Percentiles rank a stretch among this genome's conserved stretches.
These are phyloP conservation scores for Mycena polygramma DNA, from an alignment of 768 basidiomycete species.

Conservation along the genomic window DNA sequence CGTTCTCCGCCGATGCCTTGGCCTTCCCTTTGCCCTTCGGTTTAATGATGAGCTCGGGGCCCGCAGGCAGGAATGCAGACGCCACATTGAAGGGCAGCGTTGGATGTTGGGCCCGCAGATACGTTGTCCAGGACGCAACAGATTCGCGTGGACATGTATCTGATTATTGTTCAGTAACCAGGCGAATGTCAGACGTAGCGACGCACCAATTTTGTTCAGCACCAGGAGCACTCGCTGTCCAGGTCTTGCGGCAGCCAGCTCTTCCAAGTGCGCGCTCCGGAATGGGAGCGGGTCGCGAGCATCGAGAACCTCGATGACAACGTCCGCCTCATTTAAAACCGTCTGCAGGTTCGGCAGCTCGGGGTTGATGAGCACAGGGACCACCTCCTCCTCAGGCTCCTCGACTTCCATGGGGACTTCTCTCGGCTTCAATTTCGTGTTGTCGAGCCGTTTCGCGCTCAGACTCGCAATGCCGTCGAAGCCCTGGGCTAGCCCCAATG, in stretches of 20 bases:
- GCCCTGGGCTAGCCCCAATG: slow-evolving; percentile 61
- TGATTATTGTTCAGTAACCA: slow-evolving; percentile 44
- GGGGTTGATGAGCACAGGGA: slow-evolving; percentile 73
- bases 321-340: slow-evolving; percentile 83
- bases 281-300: slow-evolving; percentile 84
- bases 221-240: slow-evolving; percentile 72
- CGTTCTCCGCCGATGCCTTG: slow-evolving; percentile 63
- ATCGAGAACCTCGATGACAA: slow-evolving; percentile 85
- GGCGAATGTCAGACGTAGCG: slow-evolving; percentile 8
- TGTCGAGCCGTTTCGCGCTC: slow-evolving; percentile 54
- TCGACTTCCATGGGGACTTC: slow-evolving; percentile 44
- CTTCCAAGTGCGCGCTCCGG: slow-evolving; percentile 75
- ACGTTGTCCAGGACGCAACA: slow-evolving; percentile 74
- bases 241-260: slow-evolving; percentile 55
- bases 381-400: slow-evolving; percentile 60
- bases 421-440: slow-evolving; percentile 50
- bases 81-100: slow-evolving; percentile 83
- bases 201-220: slow-evolving; percentile 89
- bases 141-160: slow-evolving; percentile 87
- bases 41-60: slow-evolving; percentile 41
- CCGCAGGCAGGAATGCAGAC: slow-evolving; percentile 70
- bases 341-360: slow-evolving; percentile 72
- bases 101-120: slow-evolving; percentile 71
- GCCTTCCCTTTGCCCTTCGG: slow-evolving; percentile 62
- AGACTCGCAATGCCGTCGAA: slow-evolving; percentile 63